phyloP scores from a whole-genome alignment of 2,329 filamentous ascomycete genomes.

The Fonsecaea nubica region DNA sequence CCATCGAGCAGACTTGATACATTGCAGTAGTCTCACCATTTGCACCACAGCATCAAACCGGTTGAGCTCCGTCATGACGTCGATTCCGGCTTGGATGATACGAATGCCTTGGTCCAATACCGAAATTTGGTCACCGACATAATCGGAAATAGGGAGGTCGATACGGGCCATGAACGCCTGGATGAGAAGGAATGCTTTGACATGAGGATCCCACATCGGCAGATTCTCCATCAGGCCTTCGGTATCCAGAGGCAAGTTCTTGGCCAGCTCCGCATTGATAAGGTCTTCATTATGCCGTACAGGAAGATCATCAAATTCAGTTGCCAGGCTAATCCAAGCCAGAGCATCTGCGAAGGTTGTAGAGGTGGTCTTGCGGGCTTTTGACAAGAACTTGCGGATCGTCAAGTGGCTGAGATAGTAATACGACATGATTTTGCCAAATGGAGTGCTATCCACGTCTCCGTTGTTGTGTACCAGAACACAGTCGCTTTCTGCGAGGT shows the following conservation, averaged over 20 bases:
- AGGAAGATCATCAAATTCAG: constrained; percentile 95
- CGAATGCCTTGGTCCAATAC: constrained; percentile 96
- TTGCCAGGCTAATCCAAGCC: constrained; percentile 89
- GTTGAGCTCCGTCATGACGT: constrained; percentile 84
- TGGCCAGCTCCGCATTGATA: constrained; percentile 88
- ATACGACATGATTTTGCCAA: constrained; percentile 99
- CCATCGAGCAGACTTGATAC: constrained; percentile 92
- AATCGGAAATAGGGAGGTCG: constrained; percentile 92
- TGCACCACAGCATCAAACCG: constrained; percentile 77
- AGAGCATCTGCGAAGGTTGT: constrained; percentile 78
- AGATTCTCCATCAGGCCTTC: constrained; percentile 61
- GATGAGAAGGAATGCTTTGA: constrained; percentile 91
- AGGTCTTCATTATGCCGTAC: constrained; percentile 98
- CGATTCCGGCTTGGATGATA: constrained; percentile 94
- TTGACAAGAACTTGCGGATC: constrained; percentile 79
- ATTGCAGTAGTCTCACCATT: constrained; percentile 87
- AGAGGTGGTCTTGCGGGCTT: constrained; percentile 72
- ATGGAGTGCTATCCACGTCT: constrained; percentile 84
- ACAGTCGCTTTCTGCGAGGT: constrained; percentile 84
- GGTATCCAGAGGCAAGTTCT: constrained; percentile 67
- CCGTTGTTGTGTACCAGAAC: constrained; percentile 83
- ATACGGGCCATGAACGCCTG: constrained; percentile 96
- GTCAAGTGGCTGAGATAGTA: constrained; percentile 98
- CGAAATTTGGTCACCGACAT: constrained; percentile 86
- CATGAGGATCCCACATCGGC: constrained; percentile 98